These are phyloP conservation scores for Penicillium nucicola DNA, from an alignment of 495 filamentous ascomycete species.

Conservation along the genomic window DNA sequence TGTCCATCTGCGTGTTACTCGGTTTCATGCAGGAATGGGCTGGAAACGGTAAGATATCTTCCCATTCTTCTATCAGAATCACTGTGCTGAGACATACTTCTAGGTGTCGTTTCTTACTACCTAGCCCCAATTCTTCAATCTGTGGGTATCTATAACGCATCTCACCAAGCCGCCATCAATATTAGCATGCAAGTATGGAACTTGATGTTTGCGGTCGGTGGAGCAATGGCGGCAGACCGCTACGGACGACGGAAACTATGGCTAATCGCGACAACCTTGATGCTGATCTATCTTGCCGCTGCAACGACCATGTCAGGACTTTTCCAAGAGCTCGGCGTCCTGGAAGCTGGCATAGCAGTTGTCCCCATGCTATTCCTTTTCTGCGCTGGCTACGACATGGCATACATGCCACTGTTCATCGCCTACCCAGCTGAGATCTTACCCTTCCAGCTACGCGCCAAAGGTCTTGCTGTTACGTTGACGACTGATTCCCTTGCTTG, in stretches of 20 bases:
- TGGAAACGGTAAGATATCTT: conserved; percentile 60
- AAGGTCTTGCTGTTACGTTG: conserved; percentile 63
- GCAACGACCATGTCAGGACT: conserved; percentile 51
- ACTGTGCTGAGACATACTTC: too few species aligned
- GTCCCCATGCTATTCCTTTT: conserved; percentile 63
- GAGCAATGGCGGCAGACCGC: conserved; percentile 54
- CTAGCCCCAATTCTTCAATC: conserved; percentile 49
- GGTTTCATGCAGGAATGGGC: conserved; percentile 63
- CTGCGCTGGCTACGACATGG: conserved; percentile 52
- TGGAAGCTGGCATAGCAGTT: conserved; percentile 48
- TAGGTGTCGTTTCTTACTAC: conserved; percentile 61
- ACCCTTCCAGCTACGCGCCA: conserved; percentile 64
- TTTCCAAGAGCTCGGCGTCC: conserved; percentile 44
- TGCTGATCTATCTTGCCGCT: conserved; percentile 55
- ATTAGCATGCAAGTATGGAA: conserved; percentile 28
- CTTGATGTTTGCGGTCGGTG: conserved; percentile 31
- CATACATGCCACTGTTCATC: conserved; percentile 58
- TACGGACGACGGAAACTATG: conserved; percentile 56
- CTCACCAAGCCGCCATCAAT: conserved; percentile 40
- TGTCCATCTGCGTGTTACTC: conserved; percentile 55
- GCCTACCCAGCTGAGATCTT: conserved; percentile 63
- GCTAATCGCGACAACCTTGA: conserved; percentile 52
- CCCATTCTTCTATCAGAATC: too few species aligned
- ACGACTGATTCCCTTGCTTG: conserved; percentile 55
- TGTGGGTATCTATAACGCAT: conserved; percentile 50